Base-by-base conservation (phyloP, 495 filamentous ascomycete genomes). In the Hypoxylon intermedium region DNA sequence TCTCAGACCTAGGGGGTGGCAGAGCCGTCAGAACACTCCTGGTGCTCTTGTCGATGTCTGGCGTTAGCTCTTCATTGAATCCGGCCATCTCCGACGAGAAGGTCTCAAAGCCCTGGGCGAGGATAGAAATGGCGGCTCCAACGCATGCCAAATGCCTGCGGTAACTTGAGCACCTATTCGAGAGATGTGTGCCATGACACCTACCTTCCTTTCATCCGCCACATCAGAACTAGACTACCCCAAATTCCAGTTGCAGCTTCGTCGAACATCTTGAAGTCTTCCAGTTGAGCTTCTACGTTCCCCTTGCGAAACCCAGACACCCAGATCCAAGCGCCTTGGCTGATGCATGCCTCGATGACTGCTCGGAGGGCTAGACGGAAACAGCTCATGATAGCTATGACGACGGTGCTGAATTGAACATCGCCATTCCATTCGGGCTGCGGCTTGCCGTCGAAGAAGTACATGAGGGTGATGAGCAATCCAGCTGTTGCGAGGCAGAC, bases 251-350 rank as follows among this genome's bases (percentile, higher is more conserved):
- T 62, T 5, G 70, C 70, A 5, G 74, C 73, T 24, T 70, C 74
- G 31, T 72, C 71, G 49, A 76, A 75, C 54, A 74, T 40, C 15
- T 67, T 69, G 62, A 76, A 74, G 50, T 76, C 74, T 5, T 67
- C 60, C 9, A 75, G 28, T 9, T 38, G 58, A 2, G 74, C 72
- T 16, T 60, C 63, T 2, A 37, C 52, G 2, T 51, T 61, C 9
- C 61, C 64, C 49, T 75, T 74, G 11, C 64, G 62, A 21, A 59
- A 65, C 30, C 67, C 60, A 6, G 67, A 69, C 0, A 74, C 68
- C 73, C 70, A 76, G 6, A 75, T 63, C 74, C 73, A 76, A 5
- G 71, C 72, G 12, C 67, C 72, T 56, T 76, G 74, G 47, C 72
- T 68, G 38, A 76, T 21, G 9, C 68, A 66, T 1, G 65, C 53